These are phyloP conservation scores for Alternaria hordeiaustralica DNA, from an alignment of 2,329 filamentous ascomycete genomes.

Conservation along the genomic window DNA sequence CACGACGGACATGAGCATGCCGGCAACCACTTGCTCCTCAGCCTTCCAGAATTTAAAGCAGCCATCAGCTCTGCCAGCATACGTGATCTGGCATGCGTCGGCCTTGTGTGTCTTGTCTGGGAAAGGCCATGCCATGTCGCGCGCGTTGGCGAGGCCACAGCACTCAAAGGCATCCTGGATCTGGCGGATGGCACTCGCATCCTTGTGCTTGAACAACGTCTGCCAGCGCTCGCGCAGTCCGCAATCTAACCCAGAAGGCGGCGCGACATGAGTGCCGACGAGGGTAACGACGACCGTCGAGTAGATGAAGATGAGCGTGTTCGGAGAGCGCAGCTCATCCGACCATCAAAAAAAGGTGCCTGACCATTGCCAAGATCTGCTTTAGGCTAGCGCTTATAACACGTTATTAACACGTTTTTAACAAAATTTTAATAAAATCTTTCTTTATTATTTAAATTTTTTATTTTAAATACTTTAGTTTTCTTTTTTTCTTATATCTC, in stretches of 20 bases:
- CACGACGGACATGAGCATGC: constrained; percentile 61
- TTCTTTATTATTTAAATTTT: no score
- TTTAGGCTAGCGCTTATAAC: no score
- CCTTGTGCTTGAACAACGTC: constrained; percentile 58
- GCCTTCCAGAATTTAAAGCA: constrained; percentile 65
- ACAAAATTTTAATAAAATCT: no score
- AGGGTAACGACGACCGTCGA: constrained; percentile 54
- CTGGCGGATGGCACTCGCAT: constrained; percentile 58
- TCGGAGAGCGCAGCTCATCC: no score
- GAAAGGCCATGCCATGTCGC: constrained; percentile 71
- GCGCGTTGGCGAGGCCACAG: constrained; percentile 66
- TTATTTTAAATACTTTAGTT: no score
- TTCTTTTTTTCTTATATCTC: no score
- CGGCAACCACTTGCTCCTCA: constrained; percentile 61
- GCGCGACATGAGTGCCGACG: constrained; percentile 52
- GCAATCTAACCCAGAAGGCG: constrained; percentile 56
- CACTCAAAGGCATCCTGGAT: constrained; percentile 73
- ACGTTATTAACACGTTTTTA: no score
- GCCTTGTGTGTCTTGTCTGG: constrained; percentile 41
- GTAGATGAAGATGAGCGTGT: constrained; percentile 50
- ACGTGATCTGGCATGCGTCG: constrained; percentile 56
- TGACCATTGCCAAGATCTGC: no score
- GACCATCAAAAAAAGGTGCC: no score
- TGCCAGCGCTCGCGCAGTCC: constrained; percentile 65
- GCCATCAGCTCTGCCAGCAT: constrained; percentile 50